phyloP scores from a whole-genome alignment of 352 stramenopile species.

The Phytophthora tubulina region DNA sequence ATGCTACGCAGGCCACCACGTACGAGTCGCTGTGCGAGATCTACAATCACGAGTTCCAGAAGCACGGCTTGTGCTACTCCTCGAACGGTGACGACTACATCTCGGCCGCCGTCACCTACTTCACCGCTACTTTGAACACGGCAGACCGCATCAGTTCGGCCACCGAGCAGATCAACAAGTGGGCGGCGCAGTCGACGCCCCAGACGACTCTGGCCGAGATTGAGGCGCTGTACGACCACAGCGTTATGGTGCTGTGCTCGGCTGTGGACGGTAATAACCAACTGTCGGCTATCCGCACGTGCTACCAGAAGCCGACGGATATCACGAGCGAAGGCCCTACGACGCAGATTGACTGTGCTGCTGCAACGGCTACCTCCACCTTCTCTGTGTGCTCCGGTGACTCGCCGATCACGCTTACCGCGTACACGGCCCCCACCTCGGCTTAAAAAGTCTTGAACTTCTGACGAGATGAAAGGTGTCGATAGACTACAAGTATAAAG shows the following conservation, averaged over 20 bases:
- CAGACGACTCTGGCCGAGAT: constrained; percentile 57
- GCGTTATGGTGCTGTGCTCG: constrained; percentile 78
- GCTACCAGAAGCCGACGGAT: constrained; percentile 57
- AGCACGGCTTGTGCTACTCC: constrained; percentile 83
- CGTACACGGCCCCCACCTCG: constrained; percentile 48
- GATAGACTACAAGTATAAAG: constrained; percentile 24
- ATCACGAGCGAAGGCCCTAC: constrained; percentile 53
- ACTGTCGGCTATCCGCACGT: constrained; percentile 76
- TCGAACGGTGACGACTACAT: constrained; percentile 62
- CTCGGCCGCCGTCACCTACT: constrained; percentile 71
- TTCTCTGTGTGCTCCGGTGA: constrained; percentile 55
- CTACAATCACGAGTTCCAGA: constrained; percentile 90
- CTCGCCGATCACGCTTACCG: constrained; percentile 55
- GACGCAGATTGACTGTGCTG: constrained; percentile 61
- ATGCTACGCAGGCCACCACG: constrained; percentile 62
- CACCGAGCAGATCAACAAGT: constrained; percentile 69
- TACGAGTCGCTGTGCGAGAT: constrained; percentile 81
- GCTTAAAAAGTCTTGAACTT: constrained; percentile 7
- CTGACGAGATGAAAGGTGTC: not conserved
- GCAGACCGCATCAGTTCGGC: constrained; percentile 49
- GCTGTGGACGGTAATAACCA: constrained; percentile 61
- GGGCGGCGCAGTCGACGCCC: constrained; percentile 43
- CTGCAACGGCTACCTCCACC: constrained; percentile 28
- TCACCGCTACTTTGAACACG: constrained; percentile 65
- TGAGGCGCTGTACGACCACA: constrained; percentile 64